Evolutionary conservation across 2,329 filamentous ascomycete species (phyloP).

Genomic region (Cladosporium oxysporum): DNA sequence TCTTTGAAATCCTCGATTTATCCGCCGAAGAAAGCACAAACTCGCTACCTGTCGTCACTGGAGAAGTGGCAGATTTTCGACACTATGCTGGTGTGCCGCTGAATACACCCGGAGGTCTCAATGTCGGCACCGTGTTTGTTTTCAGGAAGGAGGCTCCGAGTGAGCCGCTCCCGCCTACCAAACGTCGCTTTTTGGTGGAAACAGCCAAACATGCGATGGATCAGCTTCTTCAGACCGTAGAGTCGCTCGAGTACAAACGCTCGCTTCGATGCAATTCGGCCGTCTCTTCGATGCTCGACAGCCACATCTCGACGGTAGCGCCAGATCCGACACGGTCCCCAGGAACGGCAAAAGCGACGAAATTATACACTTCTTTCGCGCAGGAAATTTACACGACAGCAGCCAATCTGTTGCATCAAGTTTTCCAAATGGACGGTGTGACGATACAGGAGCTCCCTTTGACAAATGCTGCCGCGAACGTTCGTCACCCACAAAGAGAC

Average conservation of each 20-base stretch:
- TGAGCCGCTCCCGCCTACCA: not conserved
- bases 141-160: not conserved
- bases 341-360: not conserved
- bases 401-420: not conserved
- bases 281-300: conserved; percentile 13
- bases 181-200: conserved; percentile 5
- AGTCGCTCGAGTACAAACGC: conserved; percentile 18
- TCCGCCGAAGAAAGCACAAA: conserved; percentile 11
- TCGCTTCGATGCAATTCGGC: conserved; percentile 13
- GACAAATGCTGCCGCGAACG: not conserved
- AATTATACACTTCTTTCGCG: not conserved
- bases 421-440: conserved; percentile 10
- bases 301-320: not conserved
- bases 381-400: conserved; percentile 1
- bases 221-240: conserved; percentile 17
- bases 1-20: conserved; percentile 19
- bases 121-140: conserved; percentile 41
- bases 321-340: not conserved
- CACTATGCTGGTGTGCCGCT: conserved; percentile 59
- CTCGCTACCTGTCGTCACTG: conserved; percentile 18
- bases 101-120: conserved; percentile 55
- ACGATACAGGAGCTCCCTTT: conserved; percentile 13
- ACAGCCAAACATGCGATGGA: conserved; percentile 1
- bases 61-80: conserved; percentile 37
- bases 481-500: not conserved